These are phyloP conservation scores for Backusella liffmaniae DNA, from an alignment of 192 early-diverging fungal genomes.

Conservation along the genomic window DNA sequence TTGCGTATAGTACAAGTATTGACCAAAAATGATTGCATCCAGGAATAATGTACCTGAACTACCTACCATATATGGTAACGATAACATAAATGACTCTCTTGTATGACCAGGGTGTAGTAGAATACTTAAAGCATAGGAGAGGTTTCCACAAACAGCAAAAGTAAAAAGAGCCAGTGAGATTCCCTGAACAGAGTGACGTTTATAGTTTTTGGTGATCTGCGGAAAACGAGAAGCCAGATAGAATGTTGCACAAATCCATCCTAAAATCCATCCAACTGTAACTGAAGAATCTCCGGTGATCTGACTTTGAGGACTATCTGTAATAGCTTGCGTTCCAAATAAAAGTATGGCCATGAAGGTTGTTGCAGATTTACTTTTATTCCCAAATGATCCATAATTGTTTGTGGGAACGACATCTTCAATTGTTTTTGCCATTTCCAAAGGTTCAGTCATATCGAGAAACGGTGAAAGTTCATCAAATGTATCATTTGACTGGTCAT, in stretches of 20 bases:
- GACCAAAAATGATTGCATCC: conserved; percentile 63
- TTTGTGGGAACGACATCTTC: not conserved
- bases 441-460: not conserved
- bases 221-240: conserved; percentile 73
- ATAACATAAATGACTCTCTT: conserved; percentile 21
- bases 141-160: conserved; percentile 67
- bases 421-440: not conserved
- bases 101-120: conserved; percentile 35
- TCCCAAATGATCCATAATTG: not conserved
- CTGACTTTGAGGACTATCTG: not conserved
- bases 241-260: conserved; percentile 61
- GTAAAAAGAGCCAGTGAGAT: conserved; percentile 70
- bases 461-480: not conserved
- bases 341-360: conserved; percentile 12
- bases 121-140: conserved; percentile 59
- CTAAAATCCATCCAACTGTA: conserved; percentile 53
- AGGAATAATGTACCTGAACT: conserved; percentile 64
- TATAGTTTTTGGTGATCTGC: conserved; percentile 69
- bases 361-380: conserved; percentile 10
- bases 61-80: conserved; percentile 60
- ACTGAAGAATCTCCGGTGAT: conserved; percentile 8
- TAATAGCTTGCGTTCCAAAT: conserved; percentile 1
- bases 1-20: conserved; percentile 33
- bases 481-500: conserved; percentile 15
- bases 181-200: conserved; percentile 60